Percentiles rank a stretch among this genome's conserved stretches.
phyloP scores from a whole-genome alignment of 306 rosid species.

The Abrus precatorius region DNA sequence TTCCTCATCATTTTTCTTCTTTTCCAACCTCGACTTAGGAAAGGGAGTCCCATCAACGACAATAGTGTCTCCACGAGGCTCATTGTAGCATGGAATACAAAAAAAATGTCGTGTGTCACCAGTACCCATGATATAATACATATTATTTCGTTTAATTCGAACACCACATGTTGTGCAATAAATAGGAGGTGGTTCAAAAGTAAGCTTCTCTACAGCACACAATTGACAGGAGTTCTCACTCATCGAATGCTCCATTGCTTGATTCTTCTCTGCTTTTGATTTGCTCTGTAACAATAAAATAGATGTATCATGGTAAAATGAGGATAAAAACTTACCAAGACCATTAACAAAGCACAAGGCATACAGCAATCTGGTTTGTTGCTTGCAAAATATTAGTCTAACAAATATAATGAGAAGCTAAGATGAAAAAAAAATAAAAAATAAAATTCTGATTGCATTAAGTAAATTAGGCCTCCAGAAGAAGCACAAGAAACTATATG shows the following conservation, averaged over 20 bases:
- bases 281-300: constrained; percentile 72
- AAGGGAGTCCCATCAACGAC: constrained; percentile 82
- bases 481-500: constrained; percentile 14
- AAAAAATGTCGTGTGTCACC: constrained; percentile 94
- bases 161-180: constrained; percentile 94
- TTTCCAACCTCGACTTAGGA: constrained; percentile 83
- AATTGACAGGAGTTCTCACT: constrained; percentile 98
- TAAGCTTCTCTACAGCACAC: constrained; percentile 98
- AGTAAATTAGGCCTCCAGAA: neutral
- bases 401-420: neutral
- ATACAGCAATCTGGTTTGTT: neutral
- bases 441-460: neutral
- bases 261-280: constrained; percentile 96
- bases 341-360: constrained; percentile 2
- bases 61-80: constrained; percentile 88
- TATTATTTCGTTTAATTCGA: constrained; percentile 92
- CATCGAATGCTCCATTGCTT: constrained; percentile 96
- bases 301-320: constrained; percentile 14
- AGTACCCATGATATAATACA: constrained; percentile 91
- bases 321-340: neutral
- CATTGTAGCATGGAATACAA: constrained; percentile 94
- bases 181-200: constrained; percentile 96
- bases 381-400: neutral
- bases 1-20: constrained; percentile 99
- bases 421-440: neutral